Evolutionary conservation across 371 early-diverging fungal genomes (phyloP).

Genomic region (Zychaea mexicana): DNA sequence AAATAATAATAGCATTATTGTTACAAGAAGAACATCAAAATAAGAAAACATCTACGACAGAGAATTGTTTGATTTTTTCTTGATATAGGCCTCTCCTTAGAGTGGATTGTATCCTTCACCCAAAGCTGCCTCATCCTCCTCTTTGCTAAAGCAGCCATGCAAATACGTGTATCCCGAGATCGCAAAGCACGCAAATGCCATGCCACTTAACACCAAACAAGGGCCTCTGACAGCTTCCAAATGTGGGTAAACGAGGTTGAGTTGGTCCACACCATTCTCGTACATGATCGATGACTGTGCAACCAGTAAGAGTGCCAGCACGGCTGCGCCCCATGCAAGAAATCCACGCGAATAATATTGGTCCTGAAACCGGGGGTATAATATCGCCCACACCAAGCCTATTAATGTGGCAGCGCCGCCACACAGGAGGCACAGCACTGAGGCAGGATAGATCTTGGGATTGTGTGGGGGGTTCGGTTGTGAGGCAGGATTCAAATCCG

Average conservation of each 20-base stretch:
- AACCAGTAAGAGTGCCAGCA: constrained; percentile 30
- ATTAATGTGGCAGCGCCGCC: constrained; percentile 24
- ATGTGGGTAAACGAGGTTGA: constrained; percentile 39
- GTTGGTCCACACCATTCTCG: constrained; percentile 28
- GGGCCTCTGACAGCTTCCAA: constrained; percentile 37
- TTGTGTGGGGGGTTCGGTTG: constrained; percentile 42
- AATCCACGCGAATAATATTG: constrained; percentile 44
- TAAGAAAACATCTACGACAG: not conserved
- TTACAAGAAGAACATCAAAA: not conserved
- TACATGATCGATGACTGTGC: constrained; percentile 39
- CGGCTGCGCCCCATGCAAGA: constrained; percentile 30
- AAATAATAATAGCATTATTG: not conserved
- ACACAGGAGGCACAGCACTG: constrained; percentile 34
- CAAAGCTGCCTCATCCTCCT: constrained; percentile 18
- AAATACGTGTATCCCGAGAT: constrained; percentile 29
- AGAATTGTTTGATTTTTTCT: no score
- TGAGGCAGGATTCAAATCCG: constrained; percentile 31
- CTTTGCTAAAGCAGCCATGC: constrained; percentile 35
- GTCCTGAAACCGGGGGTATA: constrained; percentile 30
- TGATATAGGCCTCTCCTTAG: constrained; percentile 12
- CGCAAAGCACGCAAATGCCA: constrained; percentile 32
- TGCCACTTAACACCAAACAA: constrained; percentile 35
- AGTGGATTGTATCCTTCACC: constrained; percentile 37
- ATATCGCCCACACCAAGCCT: constrained; percentile 16
- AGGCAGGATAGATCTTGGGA: constrained; percentile 40